Evolutionary conservation across 1,284 basidiomycete genomes (phyloP), one percentile per base, ranked within the genome.

Genomic region (Sanghuangporus baumii): DNA sequence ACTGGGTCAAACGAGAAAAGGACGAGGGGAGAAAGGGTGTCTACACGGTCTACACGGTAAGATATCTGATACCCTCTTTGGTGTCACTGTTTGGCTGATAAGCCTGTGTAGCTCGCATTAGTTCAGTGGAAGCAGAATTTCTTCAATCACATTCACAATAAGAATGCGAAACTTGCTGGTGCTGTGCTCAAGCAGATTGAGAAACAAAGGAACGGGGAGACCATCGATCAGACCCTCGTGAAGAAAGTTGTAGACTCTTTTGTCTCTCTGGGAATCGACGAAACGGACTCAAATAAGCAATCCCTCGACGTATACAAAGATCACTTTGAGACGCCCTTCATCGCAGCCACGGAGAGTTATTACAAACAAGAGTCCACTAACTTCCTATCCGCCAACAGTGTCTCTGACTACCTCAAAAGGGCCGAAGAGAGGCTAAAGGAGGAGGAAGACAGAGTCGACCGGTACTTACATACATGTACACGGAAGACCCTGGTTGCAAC

Each of bases 1-100:
- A 98, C 77, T 99, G 97, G 97, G 96, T 99, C 56, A 98, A 97
- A 78, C 87, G 96, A 52, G 96, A 99, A 74, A 90, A 96, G 73
- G 97, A 99, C 70, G 96, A 99, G 74, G 97, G 97, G 5, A 85
- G 94, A 71, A 98, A 96, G 76, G 90, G 91, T 58, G 91, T 98
- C 48, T 98, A 97, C 75, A 88, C 88, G 4, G 93, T 99, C 34
- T 99, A 98, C 76, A 99, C 96, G 36, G 94, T 96, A 72, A 71
- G 91, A n/a, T 48, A 36, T 48, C 16, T 57, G 38, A 61, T 60
- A 20, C 36, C 38, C 56, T 23, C 41, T 5, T 43, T 18, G n/a
- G 57, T 40, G 60, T 40, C 40, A 61, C 37, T 62, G 40, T 60
- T n/a, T 43, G 46, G 59, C 20, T n/a, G 20, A 7, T 11, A n/a